These are phyloP conservation scores for Paspalum notatum DNA, from an alignment of 176 grass and related monocot species.

Conservation along the genomic window DNA sequence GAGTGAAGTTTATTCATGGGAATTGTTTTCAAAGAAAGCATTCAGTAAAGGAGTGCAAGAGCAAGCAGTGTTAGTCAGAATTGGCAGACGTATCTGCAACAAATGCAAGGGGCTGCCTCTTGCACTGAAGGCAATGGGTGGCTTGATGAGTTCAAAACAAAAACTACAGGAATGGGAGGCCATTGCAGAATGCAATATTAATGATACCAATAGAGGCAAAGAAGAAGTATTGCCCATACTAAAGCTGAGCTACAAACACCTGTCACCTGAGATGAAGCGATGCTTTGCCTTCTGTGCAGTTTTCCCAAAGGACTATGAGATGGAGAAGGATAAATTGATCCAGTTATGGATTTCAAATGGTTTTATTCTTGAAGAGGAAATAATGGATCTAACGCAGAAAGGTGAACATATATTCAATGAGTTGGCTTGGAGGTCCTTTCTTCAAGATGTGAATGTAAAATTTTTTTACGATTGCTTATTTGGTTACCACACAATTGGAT, in stretches of 20 bases:
- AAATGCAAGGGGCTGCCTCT: slow-evolving; percentile 31
- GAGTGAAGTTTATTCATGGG: slow-evolving; percentile 26
- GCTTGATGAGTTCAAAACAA: slow-evolving; percentile 41
- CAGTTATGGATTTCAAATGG: slow-evolving; percentile 16
- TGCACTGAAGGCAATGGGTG: slow-evolving; percentile 34
- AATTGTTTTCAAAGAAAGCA: slow-evolving; percentile 35
- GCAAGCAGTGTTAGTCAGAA: not conserved
- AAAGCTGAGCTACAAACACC: slow-evolving; percentile 10
- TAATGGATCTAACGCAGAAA: not conserved
- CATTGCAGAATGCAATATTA: not conserved
- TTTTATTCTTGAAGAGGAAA: not conserved
- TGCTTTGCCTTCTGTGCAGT: slow-evolving; percentile 29
- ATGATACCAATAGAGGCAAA: not conserved
- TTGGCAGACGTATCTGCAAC: not conserved
- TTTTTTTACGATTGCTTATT: not conserved
- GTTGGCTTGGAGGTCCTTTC: slow-evolving; percentile 35
- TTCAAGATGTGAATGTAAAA: slow-evolving; percentile 23
- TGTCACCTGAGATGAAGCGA: slow-evolving; percentile 19
- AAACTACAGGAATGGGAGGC: not conserved
- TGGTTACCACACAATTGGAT: not conserved
- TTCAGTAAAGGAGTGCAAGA: slow-evolving; percentile 12
- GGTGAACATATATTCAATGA: not conserved
- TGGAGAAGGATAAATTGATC: not conserved
- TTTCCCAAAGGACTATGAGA: slow-evolving; percentile 23
- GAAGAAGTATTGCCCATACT: not conserved